Percentiles rank a stretch among this genome's conserved stretches.
These are phyloP conservation scores for Pochonia chlamydosporia DNA, from an alignment of 2,329 filamentous ascomycete species.

Conservation along the genomic window DNA sequence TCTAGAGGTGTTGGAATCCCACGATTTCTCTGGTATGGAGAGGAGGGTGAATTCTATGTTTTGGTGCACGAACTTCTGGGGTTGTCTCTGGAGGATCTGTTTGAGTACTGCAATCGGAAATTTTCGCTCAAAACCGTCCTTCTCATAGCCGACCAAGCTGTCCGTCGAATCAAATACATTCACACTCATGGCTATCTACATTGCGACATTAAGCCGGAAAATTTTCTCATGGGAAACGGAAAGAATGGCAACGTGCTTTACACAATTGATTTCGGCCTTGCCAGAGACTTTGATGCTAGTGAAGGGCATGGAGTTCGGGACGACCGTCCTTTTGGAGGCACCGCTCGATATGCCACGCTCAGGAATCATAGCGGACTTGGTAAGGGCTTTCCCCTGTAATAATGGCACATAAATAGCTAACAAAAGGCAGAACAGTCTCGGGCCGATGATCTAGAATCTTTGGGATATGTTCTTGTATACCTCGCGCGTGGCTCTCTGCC, in stretches of 20 bases:
- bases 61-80: conserved; percentile 98
- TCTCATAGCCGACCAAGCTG: conserved; percentile 92
- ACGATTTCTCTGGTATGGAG: conserved; percentile 98
- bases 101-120: conserved; percentile 99
- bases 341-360: conserved; percentile 1
- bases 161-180: conserved; percentile 98
- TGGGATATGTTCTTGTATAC: conserved; percentile 4
- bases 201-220: conserved; percentile 99
- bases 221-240: conserved; percentile 98
- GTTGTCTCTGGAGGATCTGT: conserved; percentile 91
- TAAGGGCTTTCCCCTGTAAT: background rate
- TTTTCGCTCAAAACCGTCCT: conserved; percentile 98
- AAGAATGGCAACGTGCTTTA: conserved; percentile 99
- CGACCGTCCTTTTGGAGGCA: background rate
- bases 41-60: conserved; percentile 98
- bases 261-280: conserved; percentile 96
- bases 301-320: background rate
- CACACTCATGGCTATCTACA: conserved; percentile 99
- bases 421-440: background rate
- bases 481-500: conserved; percentile 1
- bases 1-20: conserved; percentile 96
- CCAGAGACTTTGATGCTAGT: conserved; percentile 26
- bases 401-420: background rate
- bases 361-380: conserved; percentile 1
- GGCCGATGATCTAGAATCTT: conserved; percentile 4